A percentile compares a stretch with the other conserved stretches of the same genome.
phyloP scores from a whole-genome alignment of 1,284 basidiomycete species.

The Calocybe gambosa region DNA sequence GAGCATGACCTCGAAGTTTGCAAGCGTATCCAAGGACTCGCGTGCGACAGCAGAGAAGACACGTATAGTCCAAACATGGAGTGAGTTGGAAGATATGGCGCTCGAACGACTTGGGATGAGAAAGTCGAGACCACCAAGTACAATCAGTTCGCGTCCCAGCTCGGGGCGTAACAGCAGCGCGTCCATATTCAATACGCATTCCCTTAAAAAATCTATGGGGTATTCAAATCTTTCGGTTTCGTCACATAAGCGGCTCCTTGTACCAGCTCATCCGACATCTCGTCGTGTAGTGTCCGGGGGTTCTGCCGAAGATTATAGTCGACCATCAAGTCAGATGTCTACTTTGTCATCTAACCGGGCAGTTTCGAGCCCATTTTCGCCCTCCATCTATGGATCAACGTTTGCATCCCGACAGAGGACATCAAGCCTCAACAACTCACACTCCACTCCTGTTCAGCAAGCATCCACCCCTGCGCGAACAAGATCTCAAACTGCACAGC shows the following conservation, averaged over 20 bases:
- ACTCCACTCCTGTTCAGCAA: constrained; percentile 28
- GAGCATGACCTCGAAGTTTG: constrained; percentile 36
- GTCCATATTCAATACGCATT: constrained; percentile 30
- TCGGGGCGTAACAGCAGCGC: constrained; percentile 51
- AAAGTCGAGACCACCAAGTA: constrained; percentile 61
- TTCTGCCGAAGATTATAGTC: constrained; percentile 30
- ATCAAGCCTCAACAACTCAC: constrained; percentile 48
- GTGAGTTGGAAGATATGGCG: constrained; percentile 73
- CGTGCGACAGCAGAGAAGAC: constrained; percentile 53
- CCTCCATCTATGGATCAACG: constrained; percentile 52
- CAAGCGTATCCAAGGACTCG: constrained; percentile 43
- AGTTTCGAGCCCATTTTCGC: constrained; percentile 43
- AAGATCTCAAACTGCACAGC: constrained; percentile 33
- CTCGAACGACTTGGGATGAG: constrained; percentile 54
- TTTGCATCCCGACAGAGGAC: constrained; percentile 79
- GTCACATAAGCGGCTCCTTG: constrained; percentile 38
- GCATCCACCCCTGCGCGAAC: constrained; percentile 30
- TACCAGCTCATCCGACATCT: constrained; percentile 37
- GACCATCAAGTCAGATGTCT: constrained; percentile 45
- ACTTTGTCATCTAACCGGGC: constrained; percentile 43
- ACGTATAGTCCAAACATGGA: constrained; percentile 71
- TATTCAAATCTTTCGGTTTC: constrained; percentile 50
- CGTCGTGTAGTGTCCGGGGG: constrained; percentile 44
- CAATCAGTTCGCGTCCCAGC: constrained; percentile 46
- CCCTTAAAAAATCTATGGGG: constrained; percentile 32